Percentiles rank a stretch among this genome's conserved stretches.
phyloP scores from a whole-genome alignment of 2,329 filamentous ascomycete genomes.

The Alternaria postmessia region DNA sequence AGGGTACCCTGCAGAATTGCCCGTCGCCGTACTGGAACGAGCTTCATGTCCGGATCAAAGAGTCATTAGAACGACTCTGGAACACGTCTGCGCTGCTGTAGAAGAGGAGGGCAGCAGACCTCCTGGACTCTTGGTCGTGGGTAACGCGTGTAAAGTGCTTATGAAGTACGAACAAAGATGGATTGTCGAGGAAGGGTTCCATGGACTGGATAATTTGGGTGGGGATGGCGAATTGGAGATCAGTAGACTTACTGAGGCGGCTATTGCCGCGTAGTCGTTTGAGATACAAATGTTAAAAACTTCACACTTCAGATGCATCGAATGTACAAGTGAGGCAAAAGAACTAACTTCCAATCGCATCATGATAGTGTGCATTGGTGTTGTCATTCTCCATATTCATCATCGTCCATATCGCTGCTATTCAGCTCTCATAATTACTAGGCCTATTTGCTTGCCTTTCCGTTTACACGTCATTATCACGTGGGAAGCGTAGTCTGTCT shows the following conservation, averaged over 20 bases:
- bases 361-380: too few relatives aligned
- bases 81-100: conserved; percentile 80
- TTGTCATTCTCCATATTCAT: not conserved
- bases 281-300: not conserved
- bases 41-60: conserved; percentile 94
- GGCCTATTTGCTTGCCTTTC: not conserved
- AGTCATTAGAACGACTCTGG: conserved; percentile 86
- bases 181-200: conserved; percentile 88
- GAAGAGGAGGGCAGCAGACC: conserved; percentile 89
- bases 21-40: conserved; percentile 91
- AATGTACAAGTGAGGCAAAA: not conserved
- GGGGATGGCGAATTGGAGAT: conserved; percentile 34
- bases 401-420: not conserved
- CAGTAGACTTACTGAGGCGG: conserved; percentile 23
- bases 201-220: conserved; percentile 66
- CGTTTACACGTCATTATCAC: not conserved
- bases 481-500: not conserved
- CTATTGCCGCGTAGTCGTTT: conserved; percentile 9
- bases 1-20: conserved; percentile 77
- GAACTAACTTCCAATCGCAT: not conserved
- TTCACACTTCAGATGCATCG: not conserved
- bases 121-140: conserved; percentile 87
- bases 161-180: conserved; percentile 71
- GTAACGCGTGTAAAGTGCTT: conserved; percentile 81
- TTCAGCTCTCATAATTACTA: not conserved